Evolutionary conservation across 768 basidiomycete species (phyloP).

Genomic region (Chlorophyllum brunneum): DNA sequence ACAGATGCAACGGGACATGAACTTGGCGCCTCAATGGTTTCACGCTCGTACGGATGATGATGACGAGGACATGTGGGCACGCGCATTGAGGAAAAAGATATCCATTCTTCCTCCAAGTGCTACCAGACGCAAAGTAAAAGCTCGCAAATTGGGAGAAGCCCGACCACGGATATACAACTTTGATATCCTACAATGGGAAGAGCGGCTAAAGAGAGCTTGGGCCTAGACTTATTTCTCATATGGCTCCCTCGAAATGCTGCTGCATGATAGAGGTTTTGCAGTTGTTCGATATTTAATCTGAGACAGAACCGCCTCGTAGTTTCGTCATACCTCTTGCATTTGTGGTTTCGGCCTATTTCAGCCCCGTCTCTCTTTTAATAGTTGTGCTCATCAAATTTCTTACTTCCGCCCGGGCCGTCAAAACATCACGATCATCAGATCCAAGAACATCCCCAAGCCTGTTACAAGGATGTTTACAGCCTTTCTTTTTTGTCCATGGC

Average conservation of each 20-base stretch:
- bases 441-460: too few species aligned
- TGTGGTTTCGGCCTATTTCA: too few species aligned
- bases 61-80: slow-evolving; percentile 6
- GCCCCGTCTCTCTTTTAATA: too few species aligned
- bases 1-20: slow-evolving; percentile 10
- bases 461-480: too few species aligned
- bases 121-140: slow-evolving; percentile 6
- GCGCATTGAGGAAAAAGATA: not conserved
- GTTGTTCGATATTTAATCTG: too few species aligned
- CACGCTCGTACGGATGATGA: slow-evolving; percentile 3
- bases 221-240: not conserved
- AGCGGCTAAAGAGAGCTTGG: not conserved
- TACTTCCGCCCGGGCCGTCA: too few species aligned
- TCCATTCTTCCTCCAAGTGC: not conserved
- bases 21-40: slow-evolving; percentile 18
- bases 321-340: too few species aligned
- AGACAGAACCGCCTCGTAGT: too few species aligned
- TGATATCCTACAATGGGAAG: not conserved
- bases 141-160: not conserved
- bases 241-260: too few species aligned
- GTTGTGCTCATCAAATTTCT: too few species aligned
- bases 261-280: not conserved
- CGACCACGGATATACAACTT: slow-evolving; percentile 2
- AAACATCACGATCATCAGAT: too few species aligned
- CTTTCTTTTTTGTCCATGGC: too few species aligned